These are phyloP conservation scores for Coprinopsis cinerea DNA, from an alignment of 768 basidiomycete species.

Conservation along the genomic window DNA sequence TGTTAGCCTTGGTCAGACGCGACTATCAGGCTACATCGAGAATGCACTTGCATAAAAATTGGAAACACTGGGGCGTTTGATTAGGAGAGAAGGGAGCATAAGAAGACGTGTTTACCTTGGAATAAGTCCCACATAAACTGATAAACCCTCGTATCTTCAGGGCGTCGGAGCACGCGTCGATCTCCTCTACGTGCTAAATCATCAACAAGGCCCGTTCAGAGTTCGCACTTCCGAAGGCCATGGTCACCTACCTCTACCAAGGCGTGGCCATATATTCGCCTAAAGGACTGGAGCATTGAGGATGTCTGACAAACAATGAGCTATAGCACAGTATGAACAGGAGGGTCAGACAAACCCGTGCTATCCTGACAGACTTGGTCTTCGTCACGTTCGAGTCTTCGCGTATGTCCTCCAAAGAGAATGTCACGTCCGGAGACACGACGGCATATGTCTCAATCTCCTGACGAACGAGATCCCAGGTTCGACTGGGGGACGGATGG, in stretches of 20 bases:
- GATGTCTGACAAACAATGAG: slow-evolving; percentile 38
- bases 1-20: slow-evolving; percentile 22
- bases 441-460: slow-evolving; percentile 72
- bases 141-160: slow-evolving; percentile 77
- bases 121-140: slow-evolving; percentile 66
- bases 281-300: slow-evolving; percentile 63
- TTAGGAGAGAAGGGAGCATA: neutral
- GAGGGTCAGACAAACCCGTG: slow-evolving; percentile 43
- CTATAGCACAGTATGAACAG: neutral
- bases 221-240: neutral
- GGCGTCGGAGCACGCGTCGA: slow-evolving; percentile 42
- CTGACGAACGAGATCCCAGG: slow-evolving; percentile 61
- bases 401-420: slow-evolving; percentile 56
- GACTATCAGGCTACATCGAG: neutral
- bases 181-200: slow-evolving; percentile 60
- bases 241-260: slow-evolving; percentile 52
- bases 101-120: no score
- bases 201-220: slow-evolving; percentile 1
- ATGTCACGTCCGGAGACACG: slow-evolving; percentile 63
- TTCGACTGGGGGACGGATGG: slow-evolving; percentile 53
- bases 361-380: slow-evolving; percentile 50
- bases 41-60: slow-evolving; percentile 69
- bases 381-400: slow-evolving; percentile 31
- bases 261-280: slow-evolving; percentile 67
- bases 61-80: slow-evolving; percentile 53